Conservation (phyloP, 2,329 filamentous ascomycete genomes). For the Sclerotinia glacialis region DNA sequence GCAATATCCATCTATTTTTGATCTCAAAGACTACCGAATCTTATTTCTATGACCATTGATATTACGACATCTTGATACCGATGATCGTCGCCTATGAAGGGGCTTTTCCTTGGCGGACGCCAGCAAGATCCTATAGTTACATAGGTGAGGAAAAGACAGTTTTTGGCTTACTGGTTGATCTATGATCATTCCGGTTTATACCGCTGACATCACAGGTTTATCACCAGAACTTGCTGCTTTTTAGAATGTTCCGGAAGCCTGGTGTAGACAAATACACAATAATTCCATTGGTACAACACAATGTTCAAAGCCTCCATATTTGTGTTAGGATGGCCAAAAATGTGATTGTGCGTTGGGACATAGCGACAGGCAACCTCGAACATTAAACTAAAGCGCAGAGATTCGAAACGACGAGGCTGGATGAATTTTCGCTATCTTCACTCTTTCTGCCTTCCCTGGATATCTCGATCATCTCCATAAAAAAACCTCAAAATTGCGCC, state of each 20-base stretch:
- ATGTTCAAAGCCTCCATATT: background rate
- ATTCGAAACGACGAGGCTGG: no score
- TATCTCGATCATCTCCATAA: conserved; percentile 27
- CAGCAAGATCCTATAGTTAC: background rate
- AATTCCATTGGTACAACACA: background rate
- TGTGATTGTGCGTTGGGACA: background rate
- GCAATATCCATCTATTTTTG: background rate
- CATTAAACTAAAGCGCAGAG: no score
- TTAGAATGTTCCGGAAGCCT: background rate
- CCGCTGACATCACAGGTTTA: background rate
- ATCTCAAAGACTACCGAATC: background rate
- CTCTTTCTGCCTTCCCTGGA: background rate
- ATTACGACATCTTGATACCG: background rate
- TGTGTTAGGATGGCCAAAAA: background rate
- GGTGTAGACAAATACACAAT: background rate
- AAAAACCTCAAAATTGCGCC: conserved; percentile 73
- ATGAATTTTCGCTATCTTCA: background rate
- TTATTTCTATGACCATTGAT: background rate
- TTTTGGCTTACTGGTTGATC: background rate
- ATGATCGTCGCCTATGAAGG: background rate
- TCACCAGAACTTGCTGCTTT: background rate
- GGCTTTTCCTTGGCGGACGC: background rate
- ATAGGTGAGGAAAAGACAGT: background rate
- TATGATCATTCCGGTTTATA: background rate
- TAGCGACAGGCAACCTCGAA: no score